Evolutionary conservation across 139 green algal species (phyloP).

Genomic region (Desmodesmus armatus): DNA sequence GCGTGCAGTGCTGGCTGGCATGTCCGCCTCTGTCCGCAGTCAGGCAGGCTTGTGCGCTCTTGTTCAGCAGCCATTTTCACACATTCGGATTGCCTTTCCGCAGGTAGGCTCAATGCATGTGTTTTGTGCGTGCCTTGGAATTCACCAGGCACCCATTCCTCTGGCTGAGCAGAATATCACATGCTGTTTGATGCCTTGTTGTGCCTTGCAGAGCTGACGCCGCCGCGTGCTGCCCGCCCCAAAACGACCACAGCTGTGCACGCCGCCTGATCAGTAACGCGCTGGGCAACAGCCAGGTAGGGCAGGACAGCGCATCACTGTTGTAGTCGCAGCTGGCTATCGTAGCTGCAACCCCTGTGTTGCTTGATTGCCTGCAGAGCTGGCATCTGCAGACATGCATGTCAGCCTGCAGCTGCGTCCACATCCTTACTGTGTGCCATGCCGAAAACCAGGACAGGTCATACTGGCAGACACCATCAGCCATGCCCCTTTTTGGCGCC

Average conservation of each 20-base stretch:
- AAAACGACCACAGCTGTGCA: conserved; percentile 65
- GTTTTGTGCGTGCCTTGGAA: not conserved
- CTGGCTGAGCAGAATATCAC: no score
- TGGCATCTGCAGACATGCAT: no score
- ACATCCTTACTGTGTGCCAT: no score
- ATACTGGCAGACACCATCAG: no score
- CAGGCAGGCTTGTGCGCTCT: not conserved
- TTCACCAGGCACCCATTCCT: no score
- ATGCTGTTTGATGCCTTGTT: not conserved
- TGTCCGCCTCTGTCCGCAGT: not conserved
- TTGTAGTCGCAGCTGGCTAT: no score
- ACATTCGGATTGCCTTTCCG: not conserved
- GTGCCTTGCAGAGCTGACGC: conserved; percentile 55
- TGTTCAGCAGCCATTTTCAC: not conserved
- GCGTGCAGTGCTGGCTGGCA: not conserved
- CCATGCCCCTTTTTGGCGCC: no score
- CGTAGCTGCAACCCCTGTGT: no score
- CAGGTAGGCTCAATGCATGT: not conserved
- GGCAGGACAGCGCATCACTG: no score
- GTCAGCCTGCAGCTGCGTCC: no score
- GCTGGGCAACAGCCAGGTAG: conserved; percentile 47
- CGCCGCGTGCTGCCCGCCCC: conserved; percentile 52
- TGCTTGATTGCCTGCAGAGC: no score
- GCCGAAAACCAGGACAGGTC: no score
- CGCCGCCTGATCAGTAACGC: conserved; percentile 56